These are phyloP conservation scores for Gracilaria gracilis DNA, from an alignment of 23 red algal species.

Conservation along the genomic window DNA sequence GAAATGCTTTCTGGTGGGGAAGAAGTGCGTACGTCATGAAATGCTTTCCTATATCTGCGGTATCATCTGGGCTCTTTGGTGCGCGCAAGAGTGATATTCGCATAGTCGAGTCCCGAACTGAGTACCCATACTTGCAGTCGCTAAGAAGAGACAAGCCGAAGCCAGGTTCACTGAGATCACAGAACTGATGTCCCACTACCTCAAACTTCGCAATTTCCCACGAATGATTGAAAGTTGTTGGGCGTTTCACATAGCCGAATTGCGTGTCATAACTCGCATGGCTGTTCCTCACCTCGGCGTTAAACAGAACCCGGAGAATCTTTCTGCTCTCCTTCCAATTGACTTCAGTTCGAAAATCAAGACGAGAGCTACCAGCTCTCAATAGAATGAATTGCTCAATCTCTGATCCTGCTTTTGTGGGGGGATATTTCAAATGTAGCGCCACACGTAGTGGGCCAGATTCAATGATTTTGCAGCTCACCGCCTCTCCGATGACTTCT, in stretches of 20 bases:
- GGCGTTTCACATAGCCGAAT: slow-evolving; percentile 80
- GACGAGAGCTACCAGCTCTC: slow-evolving; percentile 41
- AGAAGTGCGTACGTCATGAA: slow-evolving; percentile 67
- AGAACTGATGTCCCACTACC: slow-evolving; percentile 78
- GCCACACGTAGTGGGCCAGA: slow-evolving; percentile 60
- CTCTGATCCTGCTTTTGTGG: slow-evolving; percentile 43
- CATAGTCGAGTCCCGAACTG: slow-evolving; percentile 66
- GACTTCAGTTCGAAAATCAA: slow-evolving; percentile 58
- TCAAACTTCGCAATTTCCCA: slow-evolving; percentile 90
- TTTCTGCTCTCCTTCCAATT: slow-evolving; percentile 79
- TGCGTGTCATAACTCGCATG: slow-evolving; percentile 75
- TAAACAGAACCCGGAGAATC: slow-evolving; percentile 77
- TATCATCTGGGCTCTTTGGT: slow-evolving; percentile 76
- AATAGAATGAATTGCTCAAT: slow-evolving; percentile 64
- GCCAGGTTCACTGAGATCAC: slow-evolving; percentile 71
- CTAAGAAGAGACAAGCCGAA: slow-evolving; percentile 75
- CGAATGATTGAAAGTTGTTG: slow-evolving; percentile 74
- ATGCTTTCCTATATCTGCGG: slow-evolving; percentile 75
- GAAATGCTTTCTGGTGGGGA: slow-evolving; percentile 62
- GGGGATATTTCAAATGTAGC: slow-evolving; percentile 68
- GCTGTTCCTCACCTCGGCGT: slow-evolving; percentile 34
- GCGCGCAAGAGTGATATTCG: slow-evolving; percentile 73
- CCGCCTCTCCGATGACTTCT: slow-evolving; percentile 38
- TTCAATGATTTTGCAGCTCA: slow-evolving; percentile 42
- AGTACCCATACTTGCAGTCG: slow-evolving; percentile 89